Evolutionary conservation across 371 early-diverging fungal species (phyloP), one percentile per base, ranked within the genome.

Genomic region (Cokeromyces recurvatus): DNA sequence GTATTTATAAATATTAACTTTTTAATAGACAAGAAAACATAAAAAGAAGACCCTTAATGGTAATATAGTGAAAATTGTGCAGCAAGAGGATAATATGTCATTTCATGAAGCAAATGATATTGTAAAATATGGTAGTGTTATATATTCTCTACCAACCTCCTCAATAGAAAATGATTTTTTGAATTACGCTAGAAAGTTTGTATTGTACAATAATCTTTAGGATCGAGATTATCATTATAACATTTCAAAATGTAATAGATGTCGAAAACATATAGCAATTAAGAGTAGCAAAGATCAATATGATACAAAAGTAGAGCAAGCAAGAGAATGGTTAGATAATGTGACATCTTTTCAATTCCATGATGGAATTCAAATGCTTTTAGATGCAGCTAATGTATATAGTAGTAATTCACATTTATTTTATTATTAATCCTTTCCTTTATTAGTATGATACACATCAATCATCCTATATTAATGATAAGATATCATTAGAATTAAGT

Each of bases 161-260:
- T 44, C 60, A 14, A 69, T 79, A 27, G 72, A 76, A 37, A 53
- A 61, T 17, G 59, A 71, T 41, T 79, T 79, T 57, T 40, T 77
- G 23, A 43, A 45, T 25, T 57, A 58, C 42, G 53, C 57, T 2
- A 52, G 40, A 55, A 61, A 43, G 66, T 59, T 53, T 10, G 12
- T 20, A 11, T 2, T 22, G 34, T 15, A 15, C 16, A 14, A 0
- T 10, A 8, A 42, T 19, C 2, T 2, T 23, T 20, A 9, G 4
- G 3, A 5, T 29, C n/a, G 2, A 19, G 3, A 12, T 3, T 37
- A 19, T 37, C 6, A 11, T 29, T n/a, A n/a, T n/a, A n/a, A n/a
- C n/a, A n/a, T n/a, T n/a, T n/a, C n/a, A n/a, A n/a, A n/a, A n/a
- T n/a, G n/a, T n/a, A 17, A 20, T 42, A 43, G 43, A 32, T 43